These are phyloP conservation scores for Phoma herbarum DNA, from an alignment of 2,329 filamentous ascomycete species.

Conservation along the genomic window DNA sequence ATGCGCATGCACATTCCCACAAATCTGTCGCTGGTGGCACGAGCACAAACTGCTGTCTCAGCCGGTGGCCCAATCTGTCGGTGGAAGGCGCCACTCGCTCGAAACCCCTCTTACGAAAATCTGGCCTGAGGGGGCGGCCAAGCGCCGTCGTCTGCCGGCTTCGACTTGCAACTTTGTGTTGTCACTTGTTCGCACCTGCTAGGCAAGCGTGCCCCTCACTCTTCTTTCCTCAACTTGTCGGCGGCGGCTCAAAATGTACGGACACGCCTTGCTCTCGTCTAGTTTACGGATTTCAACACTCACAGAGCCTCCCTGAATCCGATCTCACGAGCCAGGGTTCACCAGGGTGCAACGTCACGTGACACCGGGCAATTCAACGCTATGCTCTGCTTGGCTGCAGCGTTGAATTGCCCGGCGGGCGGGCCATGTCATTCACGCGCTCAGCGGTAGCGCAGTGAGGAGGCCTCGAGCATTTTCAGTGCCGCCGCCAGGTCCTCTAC, in stretches of 20 bases:
- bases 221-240: slow-evolving; percentile 20
- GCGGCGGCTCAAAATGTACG: slow-evolving; percentile 3
- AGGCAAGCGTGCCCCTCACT: slow-evolving; percentile 33
- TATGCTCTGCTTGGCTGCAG: slow-evolving; percentile 17
- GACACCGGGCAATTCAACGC: slow-evolving; percentile 8
- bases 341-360: slow-evolving; percentile 19
- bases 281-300: neutral
- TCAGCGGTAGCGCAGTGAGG: slow-evolving; percentile 24
- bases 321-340: slow-evolving; percentile 12
- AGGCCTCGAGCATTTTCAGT: slow-evolving; percentile 21
- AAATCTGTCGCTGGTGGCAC: slow-evolving; percentile 6
- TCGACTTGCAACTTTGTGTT: slow-evolving; percentile 33
- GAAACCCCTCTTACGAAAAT: slow-evolving; percentile 30
- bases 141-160: slow-evolving; percentile 27
- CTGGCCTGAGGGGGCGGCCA: slow-evolving; percentile 22
- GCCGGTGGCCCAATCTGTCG: slow-evolving; percentile 3
- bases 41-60: slow-evolving; percentile 4
- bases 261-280: neutral
- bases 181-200: slow-evolving; percentile 29
- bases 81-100: slow-evolving; percentile 19
- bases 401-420: slow-evolving; percentile 26
- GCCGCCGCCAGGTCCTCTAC: slow-evolving; percentile 38
- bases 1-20: neutral
- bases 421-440: slow-evolving; percentile 26
- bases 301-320: slow-evolving; percentile 4